Percentiles rank a stretch among this genome's conserved stretches.
phyloP scores from a whole-genome alignment of 2,329 filamentous ascomycete genomes.

The Ophiostoma quercus region DNA sequence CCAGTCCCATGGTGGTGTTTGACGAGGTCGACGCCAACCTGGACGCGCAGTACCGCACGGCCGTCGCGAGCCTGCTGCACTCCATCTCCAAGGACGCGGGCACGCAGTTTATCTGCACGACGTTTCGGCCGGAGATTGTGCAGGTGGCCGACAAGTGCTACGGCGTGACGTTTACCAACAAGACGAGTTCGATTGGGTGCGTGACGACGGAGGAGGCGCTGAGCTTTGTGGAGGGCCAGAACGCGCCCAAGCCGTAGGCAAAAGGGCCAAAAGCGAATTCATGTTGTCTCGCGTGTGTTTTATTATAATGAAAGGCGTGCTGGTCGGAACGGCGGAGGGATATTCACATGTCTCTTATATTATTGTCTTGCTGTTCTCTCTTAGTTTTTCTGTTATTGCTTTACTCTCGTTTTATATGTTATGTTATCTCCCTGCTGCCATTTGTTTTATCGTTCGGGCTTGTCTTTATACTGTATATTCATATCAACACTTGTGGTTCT shows the following conservation, averaged over 20 bases:
- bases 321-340: slow-evolving; percentile 19
- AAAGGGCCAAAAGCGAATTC: neutral
- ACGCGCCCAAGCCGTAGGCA: slow-evolving; percentile 28
- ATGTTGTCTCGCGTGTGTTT: slow-evolving; percentile 1
- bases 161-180: slow-evolving; percentile 87
- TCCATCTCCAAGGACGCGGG: slow-evolving; percentile 64
- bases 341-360: slow-evolving; percentile 11
- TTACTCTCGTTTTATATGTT: neutral
- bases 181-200: slow-evolving; percentile 90
- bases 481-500: neutral
- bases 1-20: slow-evolving; percentile 97
- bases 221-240: slow-evolving; percentile 87
- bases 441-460: neutral
- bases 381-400: neutral
- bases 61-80: slow-evolving; percentile 83
- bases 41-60: slow-evolving; percentile 94
- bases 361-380: neutral
- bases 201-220: slow-evolving; percentile 82
- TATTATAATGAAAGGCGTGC: slow-evolving; percentile 22
- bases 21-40: slow-evolving; percentile 98
- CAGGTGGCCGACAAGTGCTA: slow-evolving; percentile 96
- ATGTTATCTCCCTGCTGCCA: neutral
- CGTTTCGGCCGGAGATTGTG: slow-evolving; percentile 94
- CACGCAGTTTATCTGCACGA: slow-evolving; percentile 94
- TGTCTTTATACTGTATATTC: neutral